phyloP scores from a whole-genome alignment of 1,139 yeast genomes.

The Scheffersomyces parashehatae region DNA sequence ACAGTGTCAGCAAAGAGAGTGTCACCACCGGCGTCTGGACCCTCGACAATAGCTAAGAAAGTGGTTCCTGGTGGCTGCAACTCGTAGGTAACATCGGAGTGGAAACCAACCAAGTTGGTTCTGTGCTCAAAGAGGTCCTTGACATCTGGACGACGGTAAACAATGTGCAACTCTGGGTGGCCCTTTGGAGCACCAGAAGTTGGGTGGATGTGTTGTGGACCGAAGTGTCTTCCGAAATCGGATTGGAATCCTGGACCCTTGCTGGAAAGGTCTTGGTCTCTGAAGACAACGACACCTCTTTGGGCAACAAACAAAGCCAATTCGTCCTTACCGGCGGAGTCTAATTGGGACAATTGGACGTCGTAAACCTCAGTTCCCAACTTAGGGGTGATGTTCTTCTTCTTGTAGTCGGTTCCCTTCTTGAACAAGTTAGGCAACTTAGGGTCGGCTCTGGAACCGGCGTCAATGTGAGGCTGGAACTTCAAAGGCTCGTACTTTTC shows the following conservation, averaged over 20 bases:
- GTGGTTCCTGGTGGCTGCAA: slow-evolving; percentile 71
- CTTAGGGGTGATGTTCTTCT: slow-evolving; percentile 56
- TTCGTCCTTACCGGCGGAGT: slow-evolving; percentile 56
- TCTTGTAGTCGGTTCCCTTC: slow-evolving; percentile 25
- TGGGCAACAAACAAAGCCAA: slow-evolving; percentile 62
- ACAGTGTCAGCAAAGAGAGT: slow-evolving; percentile 66
- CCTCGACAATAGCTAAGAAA: slow-evolving; percentile 58
- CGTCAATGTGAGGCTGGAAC: slow-evolving; percentile 52
- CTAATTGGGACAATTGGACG: slow-evolving; percentile 53
- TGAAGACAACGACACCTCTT: slow-evolving; percentile 67
- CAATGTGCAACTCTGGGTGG: slow-evolving; percentile 59
- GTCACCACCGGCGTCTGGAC: slow-evolving; percentile 71
- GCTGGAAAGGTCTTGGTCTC: slow-evolving; percentile 61
- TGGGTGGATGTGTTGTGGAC: slow-evolving; percentile 70
- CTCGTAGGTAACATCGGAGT: slow-evolving; percentile 71
- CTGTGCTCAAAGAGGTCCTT: slow-evolving; percentile 35
- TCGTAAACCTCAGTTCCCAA: slow-evolving; percentile 65
- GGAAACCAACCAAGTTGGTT: slow-evolving; percentile 50
- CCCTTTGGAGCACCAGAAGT: slow-evolving; percentile 66
- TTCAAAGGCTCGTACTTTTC: slow-evolving; percentile 46
- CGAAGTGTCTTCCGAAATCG: slow-evolving; percentile 63
- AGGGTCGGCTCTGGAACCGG: slow-evolving; percentile 61
- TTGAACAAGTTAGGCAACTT: slow-evolving; percentile 52
- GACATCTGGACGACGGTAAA: slow-evolving; percentile 51
- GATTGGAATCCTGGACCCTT: slow-evolving; percentile 55